Evolutionary conservation across 2,329 filamentous ascomycete genomes (phyloP).

Genomic region (Emmonsiellopsis sp.): DNA sequence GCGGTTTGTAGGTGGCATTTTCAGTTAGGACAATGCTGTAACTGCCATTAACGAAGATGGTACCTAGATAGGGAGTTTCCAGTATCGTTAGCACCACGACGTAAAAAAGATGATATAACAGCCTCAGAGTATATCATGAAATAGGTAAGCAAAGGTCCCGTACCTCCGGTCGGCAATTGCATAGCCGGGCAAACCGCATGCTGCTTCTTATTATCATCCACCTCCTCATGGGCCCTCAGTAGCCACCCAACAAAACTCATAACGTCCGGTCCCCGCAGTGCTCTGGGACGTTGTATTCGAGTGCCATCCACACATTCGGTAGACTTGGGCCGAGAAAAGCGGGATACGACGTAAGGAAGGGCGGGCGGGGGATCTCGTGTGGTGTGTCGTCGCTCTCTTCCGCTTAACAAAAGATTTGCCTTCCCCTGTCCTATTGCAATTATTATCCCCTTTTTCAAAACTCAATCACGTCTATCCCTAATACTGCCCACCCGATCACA

Average conservation of each 20-base stretch:
- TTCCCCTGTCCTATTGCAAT: no score
- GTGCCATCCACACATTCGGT: conserved; percentile 7
- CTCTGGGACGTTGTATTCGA: not conserved
- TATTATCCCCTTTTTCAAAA: no score
- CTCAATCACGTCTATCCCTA: no score
- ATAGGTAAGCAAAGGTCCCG: not conserved
- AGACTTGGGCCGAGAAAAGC: not conserved
- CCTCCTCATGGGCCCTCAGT: not conserved
- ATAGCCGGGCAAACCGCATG: not conserved
- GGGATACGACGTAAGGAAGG: not conserved
- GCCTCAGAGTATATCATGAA: not conserved
- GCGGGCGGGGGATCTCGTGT: not conserved
- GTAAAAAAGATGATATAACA: no score
- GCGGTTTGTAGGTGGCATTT: conserved; percentile 42
- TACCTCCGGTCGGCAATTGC: conserved; percentile 3
- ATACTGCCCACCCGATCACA: no score
- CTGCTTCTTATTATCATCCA: not conserved
- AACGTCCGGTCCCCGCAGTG: conserved; percentile 2
- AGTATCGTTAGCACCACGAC: not conserved
- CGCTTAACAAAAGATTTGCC: no score
- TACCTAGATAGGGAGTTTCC: conserved; percentile 19
- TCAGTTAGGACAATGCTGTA: conserved; percentile 36
- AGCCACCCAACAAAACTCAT: conserved; percentile 7
- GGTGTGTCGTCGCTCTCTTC: no score
- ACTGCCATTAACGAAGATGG: conserved; percentile 33